Evolutionary conservation across 2,329 filamentous ascomycete species (phyloP).

Genomic region (Nigrospora osmanthi): DNA sequence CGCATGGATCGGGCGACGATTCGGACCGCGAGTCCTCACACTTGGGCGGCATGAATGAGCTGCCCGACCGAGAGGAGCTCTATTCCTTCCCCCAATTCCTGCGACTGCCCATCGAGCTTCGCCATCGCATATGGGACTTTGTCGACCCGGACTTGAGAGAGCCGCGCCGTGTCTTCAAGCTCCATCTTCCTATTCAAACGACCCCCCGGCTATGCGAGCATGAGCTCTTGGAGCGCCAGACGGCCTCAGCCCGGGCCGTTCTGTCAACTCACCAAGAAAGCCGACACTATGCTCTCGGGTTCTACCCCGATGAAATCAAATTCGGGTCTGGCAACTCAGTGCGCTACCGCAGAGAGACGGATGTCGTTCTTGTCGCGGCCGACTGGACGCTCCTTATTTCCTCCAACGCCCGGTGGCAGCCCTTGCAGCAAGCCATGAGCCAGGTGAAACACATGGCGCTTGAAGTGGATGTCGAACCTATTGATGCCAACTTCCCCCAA

Average conservation of each 20-base stretch:
- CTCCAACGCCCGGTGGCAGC: background rate
- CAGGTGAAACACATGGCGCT: background rate
- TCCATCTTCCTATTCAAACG: background rate
- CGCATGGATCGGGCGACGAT: background rate
- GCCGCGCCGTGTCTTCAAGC: constrained; percentile 16
- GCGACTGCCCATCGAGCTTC: constrained; percentile 24
- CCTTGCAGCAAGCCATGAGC: no score
- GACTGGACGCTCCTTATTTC: background rate
- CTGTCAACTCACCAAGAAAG: constrained; percentile 21
- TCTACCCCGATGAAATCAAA: constrained; percentile 21
- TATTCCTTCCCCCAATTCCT: constrained; percentile 24
- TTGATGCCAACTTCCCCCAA: background rate
- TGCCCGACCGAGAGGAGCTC: background rate
- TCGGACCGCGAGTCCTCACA: background rate
- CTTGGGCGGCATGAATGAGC: background rate
- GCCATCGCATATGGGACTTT: constrained; percentile 23
- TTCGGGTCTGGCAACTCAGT: constrained; percentile 10
- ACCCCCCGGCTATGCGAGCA: constrained; percentile 7
- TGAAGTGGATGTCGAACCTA: background rate
- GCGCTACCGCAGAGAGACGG: constrained; percentile 18
- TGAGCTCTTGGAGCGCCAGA: constrained; percentile 17
- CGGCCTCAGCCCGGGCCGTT: constrained; percentile 18
- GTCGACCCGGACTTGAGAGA: constrained; percentile 22
- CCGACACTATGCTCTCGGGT: constrained; percentile 18
- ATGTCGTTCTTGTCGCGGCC: constrained; percentile 15